Evolutionary conservation across 306 rosid genomes (phyloP).

Genomic region (Macrotyloma uniflorum): DNA sequence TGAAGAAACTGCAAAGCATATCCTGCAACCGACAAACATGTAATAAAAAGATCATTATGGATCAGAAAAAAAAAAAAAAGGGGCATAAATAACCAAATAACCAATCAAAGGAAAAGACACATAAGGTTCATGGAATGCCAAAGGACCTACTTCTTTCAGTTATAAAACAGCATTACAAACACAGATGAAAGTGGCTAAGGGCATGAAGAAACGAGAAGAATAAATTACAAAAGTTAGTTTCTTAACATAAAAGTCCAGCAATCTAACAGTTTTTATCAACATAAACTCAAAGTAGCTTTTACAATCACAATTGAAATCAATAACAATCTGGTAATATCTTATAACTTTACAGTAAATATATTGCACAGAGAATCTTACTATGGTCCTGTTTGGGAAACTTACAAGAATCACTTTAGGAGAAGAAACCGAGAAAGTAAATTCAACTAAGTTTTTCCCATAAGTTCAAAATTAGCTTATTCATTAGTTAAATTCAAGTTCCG

Average conservation of each 20-base stretch:
- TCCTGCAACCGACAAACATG: constrained; percentile 65
- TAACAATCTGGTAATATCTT: constrained; percentile 26
- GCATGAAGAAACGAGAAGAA: not conserved
- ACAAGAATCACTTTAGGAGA: not conserved
- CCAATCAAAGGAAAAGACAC: constrained; percentile 7
- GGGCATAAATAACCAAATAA: not conserved
- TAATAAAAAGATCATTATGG: constrained; percentile 40
- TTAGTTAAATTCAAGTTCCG: not conserved
- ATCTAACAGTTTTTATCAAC: constrained; percentile 9
- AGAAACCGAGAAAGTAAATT: not conserved
- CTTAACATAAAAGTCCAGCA: constrained; percentile 12
- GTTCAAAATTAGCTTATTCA: not conserved
- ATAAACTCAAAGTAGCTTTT: not conserved
- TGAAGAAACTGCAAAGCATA: constrained; percentile 99
- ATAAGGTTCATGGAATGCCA: constrained; percentile 17
- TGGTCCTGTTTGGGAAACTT: not conserved
- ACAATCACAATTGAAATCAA: not conserved
- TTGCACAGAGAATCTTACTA: not conserved
- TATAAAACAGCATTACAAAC: not conserved
- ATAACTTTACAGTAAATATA: not conserved
- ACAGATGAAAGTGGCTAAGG: constrained; percentile 11
- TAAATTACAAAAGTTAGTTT: not conserved
- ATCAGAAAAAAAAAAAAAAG: constrained; percentile 26
- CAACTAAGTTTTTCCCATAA: not conserved
- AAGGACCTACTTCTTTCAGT: constrained; percentile 29